These are phyloP conservation scores for Solanum lignicaule DNA, from an alignment of 257 asterid species.

Conservation along the genomic window DNA sequence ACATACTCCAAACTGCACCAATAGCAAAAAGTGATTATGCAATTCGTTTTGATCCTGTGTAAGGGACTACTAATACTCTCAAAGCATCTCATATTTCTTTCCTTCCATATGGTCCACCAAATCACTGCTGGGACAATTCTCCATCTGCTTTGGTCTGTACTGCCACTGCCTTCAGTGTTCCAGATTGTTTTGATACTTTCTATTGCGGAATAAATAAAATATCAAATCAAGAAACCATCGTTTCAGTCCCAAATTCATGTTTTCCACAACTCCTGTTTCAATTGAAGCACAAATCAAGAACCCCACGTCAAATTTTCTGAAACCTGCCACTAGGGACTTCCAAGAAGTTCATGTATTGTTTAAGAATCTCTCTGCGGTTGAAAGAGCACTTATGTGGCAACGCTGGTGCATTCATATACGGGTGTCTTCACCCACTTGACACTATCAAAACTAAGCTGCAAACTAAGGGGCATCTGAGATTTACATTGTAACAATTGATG, in stretches of 20 bases:
- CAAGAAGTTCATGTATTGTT: constrained; percentile 46
- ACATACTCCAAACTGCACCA: too few relatives aligned
- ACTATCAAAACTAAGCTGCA: constrained; percentile 89
- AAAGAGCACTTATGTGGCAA: constrained; percentile 73
- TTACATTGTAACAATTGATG: constrained; percentile 66
- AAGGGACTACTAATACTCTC: too few relatives aligned
- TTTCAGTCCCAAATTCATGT: constrained; percentile 10
- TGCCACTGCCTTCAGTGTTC: too few relatives aligned
- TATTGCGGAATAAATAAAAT: neutral
- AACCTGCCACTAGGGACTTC: constrained; percentile 55
- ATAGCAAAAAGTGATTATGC: too few relatives aligned
- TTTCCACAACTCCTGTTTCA: constrained; percentile 60
- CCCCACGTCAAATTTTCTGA: constrained; percentile 34
- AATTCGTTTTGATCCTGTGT: too few relatives aligned
- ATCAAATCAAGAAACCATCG: constrained; percentile 1
- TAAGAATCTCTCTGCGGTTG: constrained; percentile 69
- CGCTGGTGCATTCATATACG: constrained; percentile 93
- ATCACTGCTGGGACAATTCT: too few relatives aligned
- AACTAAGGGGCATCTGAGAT: constrained; percentile 75
- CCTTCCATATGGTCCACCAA: too few relatives aligned
- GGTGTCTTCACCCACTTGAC: constrained; percentile 82
- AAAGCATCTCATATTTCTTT: too few relatives aligned
- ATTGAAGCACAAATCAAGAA: constrained; percentile 14
- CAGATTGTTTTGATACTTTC: neutral
- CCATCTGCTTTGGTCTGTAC: too few relatives aligned